Evolutionary conservation across 352 stramenopile genomes (phyloP).

Genomic region (Thraustochytrium sp.): DNA sequence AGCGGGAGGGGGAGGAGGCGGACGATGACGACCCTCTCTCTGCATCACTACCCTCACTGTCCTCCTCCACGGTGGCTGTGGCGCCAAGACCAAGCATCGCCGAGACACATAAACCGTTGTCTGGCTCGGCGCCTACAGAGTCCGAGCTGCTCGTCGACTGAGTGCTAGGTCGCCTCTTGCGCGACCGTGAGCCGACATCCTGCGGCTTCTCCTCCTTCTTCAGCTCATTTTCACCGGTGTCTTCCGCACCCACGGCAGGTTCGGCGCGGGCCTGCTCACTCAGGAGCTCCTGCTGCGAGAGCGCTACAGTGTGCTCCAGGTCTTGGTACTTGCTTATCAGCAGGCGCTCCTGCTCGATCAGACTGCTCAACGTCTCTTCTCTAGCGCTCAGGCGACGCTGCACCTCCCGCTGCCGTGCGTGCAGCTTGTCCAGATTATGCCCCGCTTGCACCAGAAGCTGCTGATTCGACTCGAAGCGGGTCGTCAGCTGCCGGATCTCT

Average conservation of each 20-base stretch:
- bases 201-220: neutral
- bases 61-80: too few species aligned
- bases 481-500: neutral
- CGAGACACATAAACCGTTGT: too few species aligned
- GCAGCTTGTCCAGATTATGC: neutral
- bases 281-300: neutral
- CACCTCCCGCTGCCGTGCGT: neutral
- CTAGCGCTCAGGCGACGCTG: neutral
- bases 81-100: too few species aligned
- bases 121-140: neutral
- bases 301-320: neutral
- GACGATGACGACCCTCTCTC: too few species aligned
- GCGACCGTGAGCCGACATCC: neutral
- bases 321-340: neutral
- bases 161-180: neutral
- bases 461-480: neutral
- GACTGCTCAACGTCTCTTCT: neutral
- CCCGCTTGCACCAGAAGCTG: neutral
- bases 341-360: neutral
- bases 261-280: neutral
- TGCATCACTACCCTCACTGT: too few species aligned
- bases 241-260: neutral
- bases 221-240: neutral
- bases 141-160: too few species aligned
- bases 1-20: too few species aligned